Base-by-base conservation (phyloP, 2,329 filamentous ascomycete genomes). In the Aspergillus sp. region DNA sequence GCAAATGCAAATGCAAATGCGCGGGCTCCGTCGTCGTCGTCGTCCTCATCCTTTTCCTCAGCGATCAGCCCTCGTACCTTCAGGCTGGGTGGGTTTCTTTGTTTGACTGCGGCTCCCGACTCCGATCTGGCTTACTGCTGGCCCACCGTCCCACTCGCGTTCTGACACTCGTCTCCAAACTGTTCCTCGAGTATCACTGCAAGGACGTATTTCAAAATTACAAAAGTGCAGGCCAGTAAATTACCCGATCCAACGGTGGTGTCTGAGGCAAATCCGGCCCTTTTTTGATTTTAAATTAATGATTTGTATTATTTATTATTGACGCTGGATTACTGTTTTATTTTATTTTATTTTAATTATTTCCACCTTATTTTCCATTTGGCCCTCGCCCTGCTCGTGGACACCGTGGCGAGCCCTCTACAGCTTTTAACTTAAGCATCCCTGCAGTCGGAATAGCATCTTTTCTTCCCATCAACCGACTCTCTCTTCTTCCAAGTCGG, bases 361-460 rank as follows among this genome's bases (percentile, higher is more conserved):
- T 50, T 45, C 21, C 45, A 23, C 27, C n/a, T 44, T 53, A 53
- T 52, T 62, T 44, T 43, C 44, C 55, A 48, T 55, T 37, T 37
- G 35, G 15, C 15, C 35, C 35, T 14, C 35, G 35, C 35, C 15
- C 35, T 37, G 35, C 35, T 37, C 35, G 35, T 37, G 35, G 35
- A 37, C 6, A 37, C 35, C 35, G 35, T 37, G 35, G 14, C 35
- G 35, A 37, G 15, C 14, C 35, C 35, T 37, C 35, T 37, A 15
- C 35, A 37, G 12, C 12, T 7, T 37, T 14, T 37, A 37, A n/a
- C 27, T 19, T 31, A 31, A 46, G 27, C 44, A 46, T 46, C 44
- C 44, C 27, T 46, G 44, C 44, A 46, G 4, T n/a, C 12, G 35
- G 2, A 31, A 11, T 31, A 11, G 27, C 27, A 11, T 37, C 35